Conservation (phyloP, 139 green algal genomes). For the Coccomyxa sp. region DNA sequence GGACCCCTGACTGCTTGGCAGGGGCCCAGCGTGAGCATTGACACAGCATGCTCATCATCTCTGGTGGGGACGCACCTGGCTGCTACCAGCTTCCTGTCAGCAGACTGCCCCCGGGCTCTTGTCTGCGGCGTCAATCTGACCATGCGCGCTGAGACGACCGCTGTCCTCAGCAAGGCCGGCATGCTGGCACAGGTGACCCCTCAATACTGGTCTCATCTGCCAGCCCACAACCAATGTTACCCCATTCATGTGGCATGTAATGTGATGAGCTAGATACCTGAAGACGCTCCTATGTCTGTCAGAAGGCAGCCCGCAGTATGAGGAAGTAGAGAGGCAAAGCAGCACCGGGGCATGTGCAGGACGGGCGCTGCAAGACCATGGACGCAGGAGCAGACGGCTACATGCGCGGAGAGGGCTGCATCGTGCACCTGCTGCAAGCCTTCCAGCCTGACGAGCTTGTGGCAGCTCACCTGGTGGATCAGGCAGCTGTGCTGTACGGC, state of each 20-base stretch:
- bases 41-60: constrained; percentile 70
- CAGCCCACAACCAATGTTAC: neutral
- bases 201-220: neutral
- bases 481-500: constrained; percentile 36
- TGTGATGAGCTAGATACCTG: too few species aligned
- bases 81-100: neutral
- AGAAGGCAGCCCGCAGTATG: too few species aligned
- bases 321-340: too few species aligned
- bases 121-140: constrained; percentile 47
- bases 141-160: constrained; percentile 18
- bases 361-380: constrained; percentile 82
- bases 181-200: constrained; percentile 20
- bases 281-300: too few species aligned
- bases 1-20: neutral
- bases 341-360: constrained; percentile 20
- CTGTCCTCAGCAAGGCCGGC: constrained; percentile 38
- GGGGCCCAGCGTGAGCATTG: constrained; percentile 58
- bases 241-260: neutral
- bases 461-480: neutral
- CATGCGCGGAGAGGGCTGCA: constrained; percentile 61
- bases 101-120: neutral
- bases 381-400: constrained; percentile 78
- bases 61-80: constrained; percentile 36
- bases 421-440: constrained; percentile 27
- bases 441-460: neutral